phyloP scores from a whole-genome alignment of 2,329 filamentous ascomycete genomes.

The Chaetomium sp. region DNA sequence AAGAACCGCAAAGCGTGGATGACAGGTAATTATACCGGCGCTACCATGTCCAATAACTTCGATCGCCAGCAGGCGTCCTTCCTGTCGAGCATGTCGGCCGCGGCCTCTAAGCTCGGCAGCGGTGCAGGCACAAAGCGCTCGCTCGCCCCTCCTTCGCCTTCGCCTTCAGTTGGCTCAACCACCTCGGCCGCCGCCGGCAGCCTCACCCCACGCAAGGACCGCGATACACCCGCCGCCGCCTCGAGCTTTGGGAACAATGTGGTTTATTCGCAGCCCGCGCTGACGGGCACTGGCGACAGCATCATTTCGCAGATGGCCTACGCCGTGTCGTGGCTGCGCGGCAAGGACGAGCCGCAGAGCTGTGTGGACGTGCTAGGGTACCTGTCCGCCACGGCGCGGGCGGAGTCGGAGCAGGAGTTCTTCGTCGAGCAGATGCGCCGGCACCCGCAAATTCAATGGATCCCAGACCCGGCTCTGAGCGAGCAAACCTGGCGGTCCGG shows the following conservation, averaged over 20 bases:
- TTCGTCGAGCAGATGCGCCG: constrained; percentile 63
- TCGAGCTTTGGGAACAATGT: constrained; percentile 4
- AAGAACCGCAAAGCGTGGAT: constrained; percentile 3
- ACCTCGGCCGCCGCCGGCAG: constrained; percentile 50
- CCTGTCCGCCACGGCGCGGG: constrained; percentile 60
- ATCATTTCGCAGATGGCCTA: constrained; percentile 85
- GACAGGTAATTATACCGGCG: background rate
- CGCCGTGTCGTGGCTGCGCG: constrained; percentile 75
- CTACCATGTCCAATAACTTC: constrained; percentile 49
- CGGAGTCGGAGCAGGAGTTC: constrained; percentile 54
- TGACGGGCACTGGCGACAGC: constrained; percentile 69
- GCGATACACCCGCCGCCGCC: constrained; percentile 36
- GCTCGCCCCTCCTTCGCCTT: constrained; percentile 55
- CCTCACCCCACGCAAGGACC: constrained; percentile 59
- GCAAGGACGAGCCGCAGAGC: constrained; percentile 61
- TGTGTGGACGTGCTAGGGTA: constrained; percentile 76
- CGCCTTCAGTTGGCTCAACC: constrained; percentile 50
- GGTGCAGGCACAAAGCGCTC: constrained; percentile 36
- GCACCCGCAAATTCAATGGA: constrained; percentile 54
- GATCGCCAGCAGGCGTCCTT: constrained; percentile 60
- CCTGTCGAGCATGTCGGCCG: constrained; percentile 54
- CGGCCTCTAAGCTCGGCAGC: constrained; percentile 55
- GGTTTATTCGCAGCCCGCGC: constrained; percentile 70
- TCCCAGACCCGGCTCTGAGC: constrained; percentile 52
- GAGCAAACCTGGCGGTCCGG: constrained; percentile 61